Evolutionary conservation across 106 monocot species (phyloP), one percentile per base, ranked within the genome.

Genomic region (Ottelia alismoides): DNA sequence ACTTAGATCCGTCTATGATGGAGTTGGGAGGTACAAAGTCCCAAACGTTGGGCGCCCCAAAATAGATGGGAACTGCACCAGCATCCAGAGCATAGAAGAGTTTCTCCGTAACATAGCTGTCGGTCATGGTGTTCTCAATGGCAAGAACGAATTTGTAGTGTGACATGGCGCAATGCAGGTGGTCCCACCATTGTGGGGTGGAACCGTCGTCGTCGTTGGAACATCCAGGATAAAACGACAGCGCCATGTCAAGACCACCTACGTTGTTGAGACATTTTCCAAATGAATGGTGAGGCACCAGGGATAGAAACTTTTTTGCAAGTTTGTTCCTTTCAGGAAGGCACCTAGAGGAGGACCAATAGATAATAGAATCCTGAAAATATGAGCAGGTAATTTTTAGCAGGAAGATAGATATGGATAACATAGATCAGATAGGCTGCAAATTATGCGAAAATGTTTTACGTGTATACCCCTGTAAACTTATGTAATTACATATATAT

Each of bases 281-380:
- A 45, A 96, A 96, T 0, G 96, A 96, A 30, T 96, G 96, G 72
- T 85, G 78, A 0, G 89, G 76, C 0, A 96, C 61, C 0, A 79
- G 79, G 17, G 84, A 69, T 21, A 96, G 81, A 51, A 96, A 82
- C 11, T 14, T 59, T 53, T 72, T 67, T 0, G 96, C 96, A 20
- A 89, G 70, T 18, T 74, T 17, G 52, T 85, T 60, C 63, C 96
- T 59, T 20, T 74, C 27, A 7, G 65, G 60, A 45, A 89, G 82
- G 70, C 96, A 96, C 51, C 89, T 72, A 59, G 96, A 96, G 28
- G 96, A 96, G 19, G 96, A 96, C 96, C 96, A 96, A 55, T 96
- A 96, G 11, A 96, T 74, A 61, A 89, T 78, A 31, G 63, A 58
- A 46, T 79, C 85, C 89, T 96, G 57, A 29, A 26, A 11, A 56